Evolutionary conservation across 441 rosid genomes (phyloP), one percentile per base, ranked within the genome.

Genomic region (Capsella rubella): DNA sequence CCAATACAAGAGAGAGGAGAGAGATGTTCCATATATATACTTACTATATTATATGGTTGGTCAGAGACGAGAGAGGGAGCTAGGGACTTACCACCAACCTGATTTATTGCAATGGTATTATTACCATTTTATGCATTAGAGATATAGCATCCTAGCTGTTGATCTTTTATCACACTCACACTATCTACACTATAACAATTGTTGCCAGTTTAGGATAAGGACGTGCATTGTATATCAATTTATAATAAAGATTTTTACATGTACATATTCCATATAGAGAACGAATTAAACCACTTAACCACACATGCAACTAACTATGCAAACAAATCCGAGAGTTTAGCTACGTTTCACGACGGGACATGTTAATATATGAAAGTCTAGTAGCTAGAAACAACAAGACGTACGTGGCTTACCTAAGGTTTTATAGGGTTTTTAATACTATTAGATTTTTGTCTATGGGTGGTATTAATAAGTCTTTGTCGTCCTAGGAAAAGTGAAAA

Each of bases 201-300:
- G 69, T 61, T 69, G 35, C 79, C 64, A 53, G 14, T 27, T 55
- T 54, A 6, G 70, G 65, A 75, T 62, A 59, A 59, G 63, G 78
- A 67, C 56, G 49, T 67, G 69, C 50, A 62, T 42, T 54, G 49
- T 60, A 15, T 42, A 15, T 42, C 63, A 56, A 35, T 40, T 55
- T 21, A 21, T 21, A 21, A 21, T 21, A 21, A 1, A 21, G 2
- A 1, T 1, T 1, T 18, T 21, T 21, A 21, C 25, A 21, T 21
- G 25, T 21, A 21, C 25, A 21, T 21, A 21, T 21, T 21, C 2
- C 25, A 21, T 21, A 45, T 42, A 2, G 8, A 45, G 18, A 43
- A 45, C 18, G 18, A 45, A 21, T 21, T 21, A 21, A 21, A 21
- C 2, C 25, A 21, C 25, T 21, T 21, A 21, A 21, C 25, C 25